phyloP scores from a whole-genome alignment of 140 eudicot genomes.

The Artemisia princeps region DNA sequence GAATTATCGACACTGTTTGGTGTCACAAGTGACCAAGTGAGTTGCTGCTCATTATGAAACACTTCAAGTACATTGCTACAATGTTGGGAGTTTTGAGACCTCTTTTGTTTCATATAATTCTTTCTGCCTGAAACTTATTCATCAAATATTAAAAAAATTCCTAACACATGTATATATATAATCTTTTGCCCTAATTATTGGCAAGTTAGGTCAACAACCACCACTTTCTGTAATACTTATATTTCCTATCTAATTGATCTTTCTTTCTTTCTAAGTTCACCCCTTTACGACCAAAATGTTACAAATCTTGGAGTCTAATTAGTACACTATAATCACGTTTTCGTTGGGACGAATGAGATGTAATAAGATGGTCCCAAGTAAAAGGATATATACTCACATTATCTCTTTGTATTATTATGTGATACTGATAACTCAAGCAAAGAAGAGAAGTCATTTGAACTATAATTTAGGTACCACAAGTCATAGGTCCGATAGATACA shows the following conservation, averaged over 20 bases:
- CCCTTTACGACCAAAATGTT: background rate
- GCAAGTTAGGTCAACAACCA: constrained; percentile 24
- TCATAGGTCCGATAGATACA: constrained; percentile 32
- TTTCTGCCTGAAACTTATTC: constrained; percentile 16
- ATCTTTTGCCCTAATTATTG: constrained; percentile 11
- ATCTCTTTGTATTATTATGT: constrained; percentile 18
- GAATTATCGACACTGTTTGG: background rate
- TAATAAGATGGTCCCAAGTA: constrained; percentile 26
- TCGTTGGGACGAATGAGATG: constrained; percentile 4
- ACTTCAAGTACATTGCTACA: constrained; percentile 13
- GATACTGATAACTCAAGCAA: constrained; percentile 21
- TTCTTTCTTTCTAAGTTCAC: background rate
- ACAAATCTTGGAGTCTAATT: constrained; percentile 12
- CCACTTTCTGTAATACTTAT: constrained; percentile 8
- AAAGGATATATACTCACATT: constrained; percentile 24
- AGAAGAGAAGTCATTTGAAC: constrained; percentile 9
- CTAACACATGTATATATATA: constrained; percentile 7
- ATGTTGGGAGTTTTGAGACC: constrained; percentile 25
- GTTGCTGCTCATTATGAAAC: constrained; percentile 28
- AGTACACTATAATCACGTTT: constrained; percentile 11
- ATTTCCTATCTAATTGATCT: background rate
- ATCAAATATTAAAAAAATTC: constrained; percentile 2
- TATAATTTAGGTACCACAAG: constrained; percentile 25
- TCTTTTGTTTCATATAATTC: background rate
- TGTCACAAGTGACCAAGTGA: constrained; percentile 18